Conservation (phyloP, 2,329 filamentous ascomycete species). For the Fonsecaea monophora region DNA sequence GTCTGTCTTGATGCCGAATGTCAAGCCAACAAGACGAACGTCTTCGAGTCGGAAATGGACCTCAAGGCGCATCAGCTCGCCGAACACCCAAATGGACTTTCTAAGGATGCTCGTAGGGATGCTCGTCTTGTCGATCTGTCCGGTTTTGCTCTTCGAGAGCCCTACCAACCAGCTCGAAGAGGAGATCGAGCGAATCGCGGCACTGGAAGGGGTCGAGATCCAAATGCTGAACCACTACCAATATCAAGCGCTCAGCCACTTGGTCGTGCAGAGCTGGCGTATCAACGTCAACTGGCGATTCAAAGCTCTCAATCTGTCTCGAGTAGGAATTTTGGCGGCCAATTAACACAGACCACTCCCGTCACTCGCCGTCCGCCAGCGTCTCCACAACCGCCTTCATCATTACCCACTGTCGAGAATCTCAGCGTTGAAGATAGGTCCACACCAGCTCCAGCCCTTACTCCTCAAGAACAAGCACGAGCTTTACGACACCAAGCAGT, state of each 20-base stretch:
- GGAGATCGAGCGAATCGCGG: slow-evolving; percentile 61
- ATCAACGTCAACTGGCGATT: slow-evolving; percentile 89
- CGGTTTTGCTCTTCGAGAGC: slow-evolving; percentile 77
- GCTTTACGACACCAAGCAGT: slow-evolving; percentile 81
- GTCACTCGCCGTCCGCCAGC: slow-evolving; percentile 42
- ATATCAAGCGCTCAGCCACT: slow-evolving; percentile 79
- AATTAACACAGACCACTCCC: slow-evolving; percentile 64
- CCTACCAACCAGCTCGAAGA: slow-evolving; percentile 69
- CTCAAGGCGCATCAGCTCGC: slow-evolving; percentile 90
- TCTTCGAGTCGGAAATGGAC: slow-evolving; percentile 94
- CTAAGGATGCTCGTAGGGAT: slow-evolving; percentile 83
- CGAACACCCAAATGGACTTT: slow-evolving; percentile 77
- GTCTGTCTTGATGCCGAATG: slow-evolving; percentile 85
- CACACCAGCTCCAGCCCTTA: slow-evolving; percentile 55
- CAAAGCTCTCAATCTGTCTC: slow-evolving; percentile 84
- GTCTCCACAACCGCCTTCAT: slow-evolving; percentile 41
- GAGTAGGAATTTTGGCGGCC: slow-evolving; percentile 82
- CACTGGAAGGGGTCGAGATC: slow-evolving; percentile 76
- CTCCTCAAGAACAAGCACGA: slow-evolving; percentile 80
- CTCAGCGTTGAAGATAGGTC: slow-evolving; percentile 60
- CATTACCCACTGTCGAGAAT: slow-evolving; percentile 55
- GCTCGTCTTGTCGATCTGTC: slow-evolving; percentile 86
- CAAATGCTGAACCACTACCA: slow-evolving; percentile 81
- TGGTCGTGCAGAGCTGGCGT: slow-evolving; percentile 85
- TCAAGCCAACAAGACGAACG: slow-evolving; percentile 95